These are phyloP conservation scores for Phaffomyces opuntiae DNA, from an alignment of 805 yeast species.

Conservation along the genomic window DNA sequence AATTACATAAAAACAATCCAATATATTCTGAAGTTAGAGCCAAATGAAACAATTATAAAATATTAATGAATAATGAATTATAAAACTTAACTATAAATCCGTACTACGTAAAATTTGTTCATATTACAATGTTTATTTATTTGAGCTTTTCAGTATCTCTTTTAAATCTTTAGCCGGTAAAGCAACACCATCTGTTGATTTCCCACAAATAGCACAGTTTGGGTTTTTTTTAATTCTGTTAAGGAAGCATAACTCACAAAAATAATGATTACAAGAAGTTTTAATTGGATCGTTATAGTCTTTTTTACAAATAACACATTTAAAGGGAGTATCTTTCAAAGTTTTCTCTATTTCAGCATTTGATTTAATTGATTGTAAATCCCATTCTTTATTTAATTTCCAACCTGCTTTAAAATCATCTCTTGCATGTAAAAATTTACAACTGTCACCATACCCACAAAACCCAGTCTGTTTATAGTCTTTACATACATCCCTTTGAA, in stretches of 20 bases:
- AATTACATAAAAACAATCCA: neutral
- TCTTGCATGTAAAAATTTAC: constrained; percentile 88
- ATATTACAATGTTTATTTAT: neutral
- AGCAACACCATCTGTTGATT: constrained; percentile 55
- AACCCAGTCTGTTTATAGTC: constrained; percentile 87
- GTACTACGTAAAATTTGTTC: no score
- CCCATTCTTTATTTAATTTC: constrained; percentile 70
- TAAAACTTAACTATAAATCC: no score
- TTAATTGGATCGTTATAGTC: constrained; percentile 50
- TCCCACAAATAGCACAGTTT: constrained; percentile 50
- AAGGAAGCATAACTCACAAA: constrained; percentile 57
- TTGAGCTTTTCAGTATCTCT: constrained; percentile 13
- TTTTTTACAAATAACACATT: constrained; percentile 53
- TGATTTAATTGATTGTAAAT: constrained; percentile 20
- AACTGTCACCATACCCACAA: constrained; percentile 96
- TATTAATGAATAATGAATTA: neutral
- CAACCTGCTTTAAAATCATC: constrained; percentile 74
- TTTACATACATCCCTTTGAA: constrained; percentile 90
- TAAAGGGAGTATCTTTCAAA: constrained; percentile 41
- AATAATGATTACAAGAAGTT: constrained; percentile 57
- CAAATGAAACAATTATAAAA: neutral
- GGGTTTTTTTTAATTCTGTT: constrained; percentile 34
- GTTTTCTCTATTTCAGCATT: constrained; percentile 19
- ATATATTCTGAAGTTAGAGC: constrained; percentile 5
- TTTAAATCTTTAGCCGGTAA: constrained; percentile 41